These are phyloP conservation scores for Shiraia bambusicola DNA, from an alignment of 2,329 filamentous ascomycete genomes.

Conservation along the genomic window DNA sequence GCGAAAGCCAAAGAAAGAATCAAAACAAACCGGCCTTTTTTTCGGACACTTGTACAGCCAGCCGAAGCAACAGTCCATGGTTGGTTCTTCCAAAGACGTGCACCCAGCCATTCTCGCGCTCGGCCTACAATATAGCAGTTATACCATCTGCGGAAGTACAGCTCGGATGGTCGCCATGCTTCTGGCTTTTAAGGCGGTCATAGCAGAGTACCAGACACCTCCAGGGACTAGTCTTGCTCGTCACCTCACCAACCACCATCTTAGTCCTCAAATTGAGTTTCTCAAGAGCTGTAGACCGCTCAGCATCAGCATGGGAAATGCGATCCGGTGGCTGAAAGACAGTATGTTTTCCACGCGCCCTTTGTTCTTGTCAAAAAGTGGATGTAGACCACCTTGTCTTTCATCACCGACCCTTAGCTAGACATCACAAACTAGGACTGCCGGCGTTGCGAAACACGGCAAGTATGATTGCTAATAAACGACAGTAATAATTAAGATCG, in stretches of 20 bases:
- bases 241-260: slow-evolving; percentile 85
- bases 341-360: slow-evolving; percentile 25
- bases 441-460: too few species aligned
- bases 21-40: slow-evolving; percentile 58
- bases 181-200: slow-evolving; percentile 86
- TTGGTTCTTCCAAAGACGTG: slow-evolving; percentile 67
- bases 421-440: too few species aligned
- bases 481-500: slow-evolving; percentile 77
- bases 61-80: slow-evolving; percentile 66
- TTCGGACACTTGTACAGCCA: slow-evolving; percentile 80
- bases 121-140: slow-evolving; percentile 87
- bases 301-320: slow-evolving; percentile 95
- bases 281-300: slow-evolving; percentile 92
- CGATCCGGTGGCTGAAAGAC: slow-evolving; percentile 91
- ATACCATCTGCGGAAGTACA: slow-evolving; percentile 85
- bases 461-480: not conserved
- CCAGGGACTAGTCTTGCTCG: slow-evolving; percentile 80
- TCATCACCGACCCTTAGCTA: too few species aligned
- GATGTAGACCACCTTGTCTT: not conserved
- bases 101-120: slow-evolving; percentile 83
- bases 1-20: slow-evolving; percentile 39
- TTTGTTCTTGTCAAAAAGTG: not conserved
- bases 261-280: slow-evolving; percentile 94
- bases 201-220: slow-evolving; percentile 89
- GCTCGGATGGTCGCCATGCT: slow-evolving; percentile 85